These are phyloP conservation scores for Alternaria incomplexa DNA, from an alignment of 2,329 filamentous ascomycete genomes.

Conservation along the genomic window DNA sequence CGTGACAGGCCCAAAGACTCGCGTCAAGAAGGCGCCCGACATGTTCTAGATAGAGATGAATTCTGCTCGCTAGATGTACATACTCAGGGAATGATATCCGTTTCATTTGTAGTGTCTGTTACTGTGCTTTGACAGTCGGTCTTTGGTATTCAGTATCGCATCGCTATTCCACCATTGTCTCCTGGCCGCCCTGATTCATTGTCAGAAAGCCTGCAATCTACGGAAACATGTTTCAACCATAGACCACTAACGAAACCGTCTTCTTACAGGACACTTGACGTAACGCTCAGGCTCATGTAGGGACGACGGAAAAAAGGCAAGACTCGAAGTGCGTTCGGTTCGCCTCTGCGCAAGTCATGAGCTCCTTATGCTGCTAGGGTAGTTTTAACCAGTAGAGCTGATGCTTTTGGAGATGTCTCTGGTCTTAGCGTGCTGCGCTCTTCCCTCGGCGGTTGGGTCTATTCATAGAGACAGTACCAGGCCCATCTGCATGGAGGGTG, in stretches of 20 bases:
- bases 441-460: background rate
- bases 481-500: background rate
- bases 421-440: background rate
- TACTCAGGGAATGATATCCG: conserved; percentile 30
- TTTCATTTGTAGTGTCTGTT: background rate
- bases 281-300: too few relatives aligned
- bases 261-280: background rate
- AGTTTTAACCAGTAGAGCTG: too few relatives aligned
- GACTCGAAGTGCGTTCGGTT: too few relatives aligned
- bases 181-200: background rate
- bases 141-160: background rate
- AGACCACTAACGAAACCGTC: background rate
- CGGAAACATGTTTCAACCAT: background rate
- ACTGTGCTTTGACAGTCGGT: background rate
- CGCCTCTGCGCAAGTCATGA: too few relatives aligned
- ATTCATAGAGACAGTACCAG: background rate
- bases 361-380: too few relatives aligned
- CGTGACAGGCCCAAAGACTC: conserved; percentile 23
- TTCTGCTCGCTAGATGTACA: conserved; percentile 16
- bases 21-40: conserved; percentile 28
- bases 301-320: too few relatives aligned
- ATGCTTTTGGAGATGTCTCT: background rate
- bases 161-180: background rate
- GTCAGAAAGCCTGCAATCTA: background rate
- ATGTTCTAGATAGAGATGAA: conserved; percentile 13